Evolutionary conservation across 2,329 filamentous ascomycete genomes (phyloP).

Genomic region (Sporothrix dimorphospora): DNA sequence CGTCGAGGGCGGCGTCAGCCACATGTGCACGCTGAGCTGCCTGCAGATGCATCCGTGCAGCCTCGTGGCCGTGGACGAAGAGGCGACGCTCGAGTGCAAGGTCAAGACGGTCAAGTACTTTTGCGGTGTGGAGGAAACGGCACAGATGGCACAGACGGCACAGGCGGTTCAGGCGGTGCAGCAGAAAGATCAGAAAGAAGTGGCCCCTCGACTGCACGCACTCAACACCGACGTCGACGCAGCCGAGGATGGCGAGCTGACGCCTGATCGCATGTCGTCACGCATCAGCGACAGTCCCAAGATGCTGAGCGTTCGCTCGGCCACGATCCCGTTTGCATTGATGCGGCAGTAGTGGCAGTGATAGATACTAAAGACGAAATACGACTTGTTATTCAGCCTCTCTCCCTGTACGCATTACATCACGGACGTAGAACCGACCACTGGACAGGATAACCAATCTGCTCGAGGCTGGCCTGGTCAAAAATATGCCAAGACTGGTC

Average conservation of each 20-base stretch:
- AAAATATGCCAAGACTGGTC: conserved; percentile 32
- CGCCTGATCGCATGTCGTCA: conserved; percentile 30
- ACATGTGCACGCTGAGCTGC: conserved; percentile 77
- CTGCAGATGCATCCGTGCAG: conserved; percentile 73
- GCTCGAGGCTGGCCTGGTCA: conserved; percentile 32
- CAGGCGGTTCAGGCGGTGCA: not conserved
- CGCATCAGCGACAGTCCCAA: conserved; percentile 24
- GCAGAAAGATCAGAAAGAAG: no score
- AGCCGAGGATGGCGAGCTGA: conserved; percentile 23
- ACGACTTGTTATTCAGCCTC: not conserved
- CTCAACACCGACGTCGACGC: not conserved
- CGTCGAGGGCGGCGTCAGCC: conserved; percentile 73
- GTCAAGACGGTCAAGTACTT: conserved; percentile 68
- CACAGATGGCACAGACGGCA: not conserved
- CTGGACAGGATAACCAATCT: conserved; percentile 21
- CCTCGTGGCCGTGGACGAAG: conserved; percentile 74
- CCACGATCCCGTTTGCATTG: conserved; percentile 25
- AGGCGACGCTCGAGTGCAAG: conserved; percentile 64
- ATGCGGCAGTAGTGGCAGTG: not conserved
- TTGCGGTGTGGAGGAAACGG: conserved; percentile 56
- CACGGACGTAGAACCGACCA: conserved; percentile 4
- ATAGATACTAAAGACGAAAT: not conserved
- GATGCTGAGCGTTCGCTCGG: conserved; percentile 26
- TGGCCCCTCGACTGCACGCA: not conserved
- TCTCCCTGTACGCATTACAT: not conserved